phyloP scores from a whole-genome alignment of 805 yeast genomes.

The Cyberlindnera sargentensis region DNA sequence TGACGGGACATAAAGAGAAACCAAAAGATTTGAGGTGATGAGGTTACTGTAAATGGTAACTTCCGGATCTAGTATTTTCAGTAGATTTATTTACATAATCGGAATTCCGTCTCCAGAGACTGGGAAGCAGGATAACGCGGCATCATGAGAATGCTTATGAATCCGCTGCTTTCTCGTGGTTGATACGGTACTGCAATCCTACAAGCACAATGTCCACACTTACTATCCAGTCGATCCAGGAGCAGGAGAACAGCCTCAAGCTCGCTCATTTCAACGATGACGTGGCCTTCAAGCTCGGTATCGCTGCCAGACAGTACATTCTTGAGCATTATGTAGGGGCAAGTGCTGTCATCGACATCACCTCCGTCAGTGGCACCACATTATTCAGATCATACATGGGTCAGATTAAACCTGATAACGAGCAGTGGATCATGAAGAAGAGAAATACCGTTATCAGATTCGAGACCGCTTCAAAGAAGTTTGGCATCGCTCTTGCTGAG shows the following conservation, averaged over 20 bases:
- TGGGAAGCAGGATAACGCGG: too few relatives aligned
- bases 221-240: background rate
- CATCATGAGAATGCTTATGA: too few relatives aligned
- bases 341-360: constrained; percentile 38
- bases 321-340: constrained; percentile 20
- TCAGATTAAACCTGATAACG: constrained; percentile 39
- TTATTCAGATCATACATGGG: constrained; percentile 36
- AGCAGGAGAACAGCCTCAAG: constrained; percentile 2
- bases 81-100: too few relatives aligned
- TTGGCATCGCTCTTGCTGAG: constrained; percentile 36
- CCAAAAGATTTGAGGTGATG: too few relatives aligned
- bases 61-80: too few relatives aligned
- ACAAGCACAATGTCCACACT: background rate
- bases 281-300: constrained; percentile 40
- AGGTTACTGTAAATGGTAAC: too few relatives aligned
- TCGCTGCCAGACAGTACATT: constrained; percentile 32
- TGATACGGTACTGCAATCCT: too few relatives aligned
- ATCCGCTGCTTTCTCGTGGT: too few relatives aligned
- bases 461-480: constrained; percentile 39
- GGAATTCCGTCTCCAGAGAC: too few relatives aligned
- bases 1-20: too few relatives aligned
- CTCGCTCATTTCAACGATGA: constrained; percentile 2
- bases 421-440: constrained; percentile 46
- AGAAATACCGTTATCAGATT: constrained; percentile 40
- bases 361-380: constrained; percentile 37